Percentiles rank a stretch among this genome's conserved stretches.
phyloP scores from a whole-genome alignment of 2,329 filamentous ascomycete genomes.

The Microcyclosporella mali region DNA sequence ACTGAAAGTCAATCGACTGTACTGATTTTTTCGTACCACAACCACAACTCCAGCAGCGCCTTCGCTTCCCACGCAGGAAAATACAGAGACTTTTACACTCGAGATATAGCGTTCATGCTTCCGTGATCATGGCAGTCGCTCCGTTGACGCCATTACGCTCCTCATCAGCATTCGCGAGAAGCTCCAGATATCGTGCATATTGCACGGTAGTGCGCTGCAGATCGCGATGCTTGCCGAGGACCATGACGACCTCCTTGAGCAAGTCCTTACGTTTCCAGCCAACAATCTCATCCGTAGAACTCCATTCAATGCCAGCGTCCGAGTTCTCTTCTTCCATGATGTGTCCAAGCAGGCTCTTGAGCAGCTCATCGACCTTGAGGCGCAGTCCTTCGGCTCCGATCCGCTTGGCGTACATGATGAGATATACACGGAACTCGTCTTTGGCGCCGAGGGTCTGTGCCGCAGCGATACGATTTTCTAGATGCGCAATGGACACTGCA shows the following conservation, averaged over 20 bases:
- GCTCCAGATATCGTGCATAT: constrained; percentile 75
- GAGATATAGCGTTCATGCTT: constrained; percentile 2
- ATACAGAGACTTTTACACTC: too few species aligned
- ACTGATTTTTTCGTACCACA: neutral
- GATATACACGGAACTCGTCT: constrained; percentile 88
- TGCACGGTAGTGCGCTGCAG: constrained; percentile 62
- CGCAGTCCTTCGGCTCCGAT: constrained; percentile 83
- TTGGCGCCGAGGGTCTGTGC: constrained; percentile 76
- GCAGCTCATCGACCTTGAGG: constrained; percentile 85
- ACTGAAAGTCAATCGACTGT: neutral
- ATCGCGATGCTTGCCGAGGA: constrained; percentile 96
- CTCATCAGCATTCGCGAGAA: constrained; percentile 36
- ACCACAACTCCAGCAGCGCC: neutral
- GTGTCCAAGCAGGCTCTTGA: constrained; percentile 74
- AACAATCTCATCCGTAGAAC: constrained; percentile 66
- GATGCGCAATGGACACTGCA: constrained; percentile 82
- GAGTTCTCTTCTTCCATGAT: constrained; percentile 55
- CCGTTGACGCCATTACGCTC: constrained; percentile 6
- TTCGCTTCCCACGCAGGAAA: neutral
- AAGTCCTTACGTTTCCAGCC: constrained; percentile 87
- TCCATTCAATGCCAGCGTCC: constrained; percentile 55
- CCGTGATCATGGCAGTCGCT: constrained; percentile 6
- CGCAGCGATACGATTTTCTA: constrained; percentile 90
- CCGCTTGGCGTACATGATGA: constrained; percentile 98
- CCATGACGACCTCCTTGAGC: constrained; percentile 83